Percentiles rank a stretch among this genome's conserved stretches.
Conservation (phyloP, 441 rosid species). For the Biscutella laevigata region DNA sequence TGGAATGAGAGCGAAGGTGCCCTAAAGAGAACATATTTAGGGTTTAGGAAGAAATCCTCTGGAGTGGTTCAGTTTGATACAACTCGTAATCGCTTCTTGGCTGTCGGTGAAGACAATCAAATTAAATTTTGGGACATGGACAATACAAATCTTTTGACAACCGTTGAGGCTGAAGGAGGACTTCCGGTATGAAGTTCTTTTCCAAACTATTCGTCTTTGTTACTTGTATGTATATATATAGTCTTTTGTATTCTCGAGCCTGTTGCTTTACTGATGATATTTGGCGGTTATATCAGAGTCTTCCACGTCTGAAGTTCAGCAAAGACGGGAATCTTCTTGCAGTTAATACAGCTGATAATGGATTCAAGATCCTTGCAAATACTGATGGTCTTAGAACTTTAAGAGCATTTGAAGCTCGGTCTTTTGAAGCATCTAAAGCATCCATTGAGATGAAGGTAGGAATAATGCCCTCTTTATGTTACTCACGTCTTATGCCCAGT, state of each 20-base stretch:
- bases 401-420: conserved; percentile 2
- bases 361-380: conserved; percentile 29
- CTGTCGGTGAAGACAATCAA: conserved; percentile 74
- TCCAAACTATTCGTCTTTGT: background rate
- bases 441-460: conserved; percentile 3
- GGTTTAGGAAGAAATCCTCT: conserved; percentile 58
- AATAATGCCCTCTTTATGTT: background rate
- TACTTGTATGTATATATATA: background rate
- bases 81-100: conserved; percentile 60
- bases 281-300: conserved; percentile 22
- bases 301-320: conserved; percentile 42
- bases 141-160: conserved; percentile 39
- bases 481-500: background rate
- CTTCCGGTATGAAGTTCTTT: conserved; percentile 49
- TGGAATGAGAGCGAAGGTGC: conserved; percentile 87
- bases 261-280: conserved; percentile 2
- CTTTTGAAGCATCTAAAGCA: conserved; percentile 9
- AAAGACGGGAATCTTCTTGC: conserved; percentile 41
- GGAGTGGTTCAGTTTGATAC: conserved; percentile 74
- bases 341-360: conserved; percentile 38
- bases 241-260: background rate
- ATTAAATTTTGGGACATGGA: conserved; percentile 88
- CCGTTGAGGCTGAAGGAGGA: conserved; percentile 65
- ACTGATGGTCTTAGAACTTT: background rate
- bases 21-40: conserved; percentile 51